Evolutionary conservation across 2,329 filamentous ascomycete species (phyloP).

Genomic region (Microcyclospora pomicola): DNA sequence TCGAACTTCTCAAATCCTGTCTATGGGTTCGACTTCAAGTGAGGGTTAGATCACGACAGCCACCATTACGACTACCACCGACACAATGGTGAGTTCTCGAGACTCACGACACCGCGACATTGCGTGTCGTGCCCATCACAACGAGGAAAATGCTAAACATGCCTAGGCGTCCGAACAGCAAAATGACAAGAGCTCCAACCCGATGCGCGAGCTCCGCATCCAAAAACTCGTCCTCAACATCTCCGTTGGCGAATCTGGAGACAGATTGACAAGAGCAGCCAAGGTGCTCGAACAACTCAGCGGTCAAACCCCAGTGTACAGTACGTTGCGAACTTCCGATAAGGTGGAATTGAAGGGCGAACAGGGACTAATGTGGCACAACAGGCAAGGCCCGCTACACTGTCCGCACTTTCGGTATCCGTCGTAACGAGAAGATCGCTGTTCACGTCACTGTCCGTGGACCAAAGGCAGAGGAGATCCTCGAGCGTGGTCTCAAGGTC

Average conservation of each 20-base stretch:
- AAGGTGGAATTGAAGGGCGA: neutral
- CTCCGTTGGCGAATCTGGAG: slow-evolving; percentile 99
- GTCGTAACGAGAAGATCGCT: slow-evolving; percentile 99
- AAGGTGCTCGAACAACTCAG: slow-evolving; percentile 99
- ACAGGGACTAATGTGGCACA: neutral
- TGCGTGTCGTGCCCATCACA: too few relatives aligned
- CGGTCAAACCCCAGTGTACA: slow-evolving; percentile 99
- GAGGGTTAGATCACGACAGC: too few relatives aligned
- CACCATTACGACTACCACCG: slow-evolving; percentile 17
- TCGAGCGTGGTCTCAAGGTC: slow-evolving; percentile 99
- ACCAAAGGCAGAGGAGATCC: slow-evolving; percentile 98
- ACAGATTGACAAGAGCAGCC: slow-evolving; percentile 98
- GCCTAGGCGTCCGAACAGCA: neutral
- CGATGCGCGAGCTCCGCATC: slow-evolving; percentile 99
- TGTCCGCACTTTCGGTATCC: slow-evolving; percentile 99
- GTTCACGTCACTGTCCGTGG: slow-evolving; percentile 99
- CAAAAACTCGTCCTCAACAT: slow-evolving; percentile 99
- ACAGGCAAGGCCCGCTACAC: slow-evolving; percentile 99
- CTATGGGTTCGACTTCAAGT: too few relatives aligned
- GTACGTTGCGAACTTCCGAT: slow-evolving; percentile 38
- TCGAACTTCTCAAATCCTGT: too few relatives aligned
- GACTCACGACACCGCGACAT: neutral
- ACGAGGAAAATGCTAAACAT: too few relatives aligned
- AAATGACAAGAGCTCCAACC: slow-evolving; percentile 74
- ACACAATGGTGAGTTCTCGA: slow-evolving; percentile 34